phyloP scores from a whole-genome alignment of 169 alveolate genomes.

The Ichthyophthirius multifiliis region DNA sequence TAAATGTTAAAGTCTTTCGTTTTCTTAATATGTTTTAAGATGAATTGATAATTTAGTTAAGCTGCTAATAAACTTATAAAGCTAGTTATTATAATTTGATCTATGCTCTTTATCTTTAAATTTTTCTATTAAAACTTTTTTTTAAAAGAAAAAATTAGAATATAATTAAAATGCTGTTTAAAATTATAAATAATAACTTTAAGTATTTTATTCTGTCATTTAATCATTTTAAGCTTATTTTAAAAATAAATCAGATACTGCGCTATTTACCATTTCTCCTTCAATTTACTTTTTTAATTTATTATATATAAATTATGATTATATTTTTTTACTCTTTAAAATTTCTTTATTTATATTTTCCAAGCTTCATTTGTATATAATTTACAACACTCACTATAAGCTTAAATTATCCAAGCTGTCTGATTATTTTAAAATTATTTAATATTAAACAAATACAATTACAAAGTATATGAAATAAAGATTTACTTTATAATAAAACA shows the following conservation, averaged over 20 bases:
- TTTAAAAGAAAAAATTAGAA: not conserved
- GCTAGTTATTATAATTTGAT: not conserved
- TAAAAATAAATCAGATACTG: not conserved
- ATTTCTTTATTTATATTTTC: not conserved
- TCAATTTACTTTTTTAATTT: not conserved
- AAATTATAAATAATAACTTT: not conserved
- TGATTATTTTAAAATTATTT: not conserved
- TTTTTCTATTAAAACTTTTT: not conserved
- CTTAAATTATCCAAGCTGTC: not conserved
- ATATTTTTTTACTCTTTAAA: not conserved
- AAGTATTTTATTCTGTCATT: not conserved
- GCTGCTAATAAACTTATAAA: constrained; percentile 5
- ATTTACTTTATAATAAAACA: too few species aligned
- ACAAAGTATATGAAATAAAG: not conserved
- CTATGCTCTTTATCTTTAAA: not conserved
- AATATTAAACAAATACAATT: not conserved
- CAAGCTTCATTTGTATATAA: not conserved
- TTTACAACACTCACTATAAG: not conserved
- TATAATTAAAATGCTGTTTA: not conserved
- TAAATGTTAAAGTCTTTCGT: not conserved
- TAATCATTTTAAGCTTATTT: not conserved
- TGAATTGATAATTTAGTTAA: not conserved
- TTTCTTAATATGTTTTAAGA: not conserved
- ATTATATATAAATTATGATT: not conserved
- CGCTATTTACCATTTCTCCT: not conserved